Conservation (phyloP, 2,329 filamentous ascomycete species). For the Diaporthe sp. region DNA sequence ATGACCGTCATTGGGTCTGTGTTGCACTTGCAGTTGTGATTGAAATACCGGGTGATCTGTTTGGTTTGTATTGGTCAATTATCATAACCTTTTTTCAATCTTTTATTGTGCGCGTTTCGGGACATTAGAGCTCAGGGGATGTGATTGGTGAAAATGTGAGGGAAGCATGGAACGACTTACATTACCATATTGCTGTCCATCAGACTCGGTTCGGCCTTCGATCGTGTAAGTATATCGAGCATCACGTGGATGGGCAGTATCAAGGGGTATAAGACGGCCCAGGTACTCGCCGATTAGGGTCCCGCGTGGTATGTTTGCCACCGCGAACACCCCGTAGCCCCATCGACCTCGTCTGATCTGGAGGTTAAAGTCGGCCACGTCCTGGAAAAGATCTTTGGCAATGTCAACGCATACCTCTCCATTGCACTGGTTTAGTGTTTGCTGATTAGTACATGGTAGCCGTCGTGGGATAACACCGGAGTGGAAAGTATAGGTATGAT, state of each 20-base stretch:
- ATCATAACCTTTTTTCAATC: too few relatives aligned
- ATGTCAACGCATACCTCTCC: constrained; percentile 15
- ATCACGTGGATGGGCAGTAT: not conserved
- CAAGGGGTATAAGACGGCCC: constrained; percentile 11
- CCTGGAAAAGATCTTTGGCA: not conserved
- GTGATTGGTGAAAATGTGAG: too few relatives aligned
- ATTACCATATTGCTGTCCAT: constrained; percentile 10
- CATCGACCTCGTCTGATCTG: not conserved
- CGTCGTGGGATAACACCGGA: too few relatives aligned
- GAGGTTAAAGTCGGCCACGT: not conserved
- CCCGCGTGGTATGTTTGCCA: not conserved
- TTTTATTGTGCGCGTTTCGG: too few relatives aligned
- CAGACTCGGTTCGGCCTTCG: not conserved
- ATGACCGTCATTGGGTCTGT: not conserved
- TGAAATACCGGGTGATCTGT: constrained; percentile 5
- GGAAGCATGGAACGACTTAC: not conserved
- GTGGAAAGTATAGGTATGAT: not conserved
- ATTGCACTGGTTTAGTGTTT: not conserved
- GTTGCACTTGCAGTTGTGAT: constrained; percentile 27
- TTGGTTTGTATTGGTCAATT: not conserved
- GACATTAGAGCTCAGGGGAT: too few relatives aligned
- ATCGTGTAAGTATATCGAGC: not conserved
- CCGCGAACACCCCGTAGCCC: constrained; percentile 26
- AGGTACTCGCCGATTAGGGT: constrained; percentile 22
- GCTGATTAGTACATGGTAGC: not conserved